Evolutionary conservation across 345 rosid species (phyloP), one percentile per base, ranked within the genome.

Genomic region (Salix brachista): DNA sequence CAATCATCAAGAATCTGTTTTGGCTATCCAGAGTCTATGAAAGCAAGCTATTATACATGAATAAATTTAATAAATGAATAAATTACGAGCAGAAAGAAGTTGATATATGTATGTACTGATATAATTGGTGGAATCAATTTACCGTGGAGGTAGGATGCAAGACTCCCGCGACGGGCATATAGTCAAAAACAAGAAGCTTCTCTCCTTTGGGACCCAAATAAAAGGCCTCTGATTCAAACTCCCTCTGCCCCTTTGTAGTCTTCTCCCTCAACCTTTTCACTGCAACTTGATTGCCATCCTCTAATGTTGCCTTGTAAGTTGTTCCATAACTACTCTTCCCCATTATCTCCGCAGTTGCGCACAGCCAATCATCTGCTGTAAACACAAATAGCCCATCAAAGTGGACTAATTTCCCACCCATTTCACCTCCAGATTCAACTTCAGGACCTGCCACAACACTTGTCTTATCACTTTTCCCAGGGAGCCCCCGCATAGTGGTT

Each of bases 341-440:
- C 97, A 95, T 95, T 74, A 95, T 93, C 89, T 95, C 98, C 19
- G 99, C 99, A 6, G 99, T 95, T 44, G 99, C 99, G 56, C 99
- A 95, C 78, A 95, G 80, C 41, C 93, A 86, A 78, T 95, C 99
- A 74, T 95, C 98, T 5, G 99, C 98, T 1, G 99, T 96, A 80
- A 96, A 96, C 79, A 91, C 92, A 37, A 91, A 91, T 17, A 94
- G 97, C 32, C 99, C 99, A 77, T 93, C 97, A 75, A 93, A 96
- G 80, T 91, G 99, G 42, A 96, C 97, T 18, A 96, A 82, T 74
- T 96, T 96, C 28, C 99, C 99, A 39, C 99, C 99, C 85, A 89
- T 88, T 76, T 92, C 99, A 11, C 97, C 86, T 3, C 92, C 94
- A 1, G 94, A 83, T 84, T 89, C 85, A 37, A 83, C 85, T 70